Base-by-base conservation (phyloP, 2,329 filamentous ascomycete genomes). In the Trichoderma polysporum region DNA sequence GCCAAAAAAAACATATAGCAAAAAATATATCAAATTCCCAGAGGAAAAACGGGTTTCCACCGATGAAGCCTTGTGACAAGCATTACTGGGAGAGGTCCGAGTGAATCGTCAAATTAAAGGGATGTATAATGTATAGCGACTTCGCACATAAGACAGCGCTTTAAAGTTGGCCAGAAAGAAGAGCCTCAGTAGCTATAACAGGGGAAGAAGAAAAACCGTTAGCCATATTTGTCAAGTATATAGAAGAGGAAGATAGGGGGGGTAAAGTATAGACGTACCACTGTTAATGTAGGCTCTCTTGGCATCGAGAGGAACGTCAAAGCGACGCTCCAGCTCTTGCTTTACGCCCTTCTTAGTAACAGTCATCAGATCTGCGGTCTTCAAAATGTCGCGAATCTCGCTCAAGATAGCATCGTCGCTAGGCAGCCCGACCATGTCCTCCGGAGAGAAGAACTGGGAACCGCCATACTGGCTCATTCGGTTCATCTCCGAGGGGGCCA, bases 331-430 rank as follows among this genome's bases (percentile, higher is more conserved):
- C 67, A 99, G 82, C 82, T 99, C 95, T 72, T 87, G 81, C 85
- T 98, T 98, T 80, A 99, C 91, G 73, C 91, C 93, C 88, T 99
- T 99, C 88, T 99, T 99, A 71, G 95, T 99, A 50, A 99, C 92
- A 4, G 88, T 94, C 95, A 99, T 99, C 75, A 99, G 82, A 80
- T 99, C 95, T 2, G 93, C 94, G 13, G 91, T 96, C 72, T 90
- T 87, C 69, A 99, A 83, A 70, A 99, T 97, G 75, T 97, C 93
- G 60, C 95, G 88, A 73, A 99, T 99, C 84, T 99, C 95, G 0
- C 93, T 90, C 69, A 99, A 82, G 58, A 99, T 84, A 12, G 92
- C 91, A 75, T 99, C 95, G 73, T 99, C 95, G 69, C 86, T 91
- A 0, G 95, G 95, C 75, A 97, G 80, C 66, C 90, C 88, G 8